Evolutionary conservation across 257 asterid species (phyloP).

Genomic region (Striga asiatica): DNA sequence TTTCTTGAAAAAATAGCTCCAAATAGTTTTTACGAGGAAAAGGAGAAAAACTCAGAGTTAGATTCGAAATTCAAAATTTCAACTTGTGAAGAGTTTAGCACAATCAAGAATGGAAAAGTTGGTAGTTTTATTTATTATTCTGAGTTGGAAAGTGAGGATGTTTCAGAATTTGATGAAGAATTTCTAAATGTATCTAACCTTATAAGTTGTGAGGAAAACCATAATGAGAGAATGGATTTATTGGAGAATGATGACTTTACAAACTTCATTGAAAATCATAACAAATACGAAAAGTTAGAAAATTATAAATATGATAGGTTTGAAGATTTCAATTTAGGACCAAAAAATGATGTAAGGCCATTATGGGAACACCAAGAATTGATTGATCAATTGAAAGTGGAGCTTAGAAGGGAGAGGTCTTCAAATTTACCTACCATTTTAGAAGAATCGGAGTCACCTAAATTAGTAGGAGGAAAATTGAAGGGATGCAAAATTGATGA

Average conservation of each 20-base stretch:
- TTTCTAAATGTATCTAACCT: no score
- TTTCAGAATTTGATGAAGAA: constrained; percentile 20
- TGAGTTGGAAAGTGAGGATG: no score
- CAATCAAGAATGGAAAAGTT: constrained; percentile 18
- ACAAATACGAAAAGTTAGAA: neutral
- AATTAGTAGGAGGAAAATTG: constrained; percentile 53
- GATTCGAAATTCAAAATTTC: constrained; percentile 52
- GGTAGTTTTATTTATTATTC: constrained; percentile 3
- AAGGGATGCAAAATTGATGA: constrained; percentile 93
- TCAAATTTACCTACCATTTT: constrained; percentile 80
- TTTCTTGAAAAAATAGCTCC: neutral
- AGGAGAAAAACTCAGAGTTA: constrained; percentile 25
- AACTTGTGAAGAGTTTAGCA: constrained; percentile 48
- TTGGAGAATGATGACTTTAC: no score
- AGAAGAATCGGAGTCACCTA: constrained; percentile 80
- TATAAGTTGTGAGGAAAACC: no score
- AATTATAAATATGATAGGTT: neutral
- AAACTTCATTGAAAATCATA: no score
- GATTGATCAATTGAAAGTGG: constrained; percentile 84
- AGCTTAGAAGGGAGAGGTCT: constrained; percentile 60
- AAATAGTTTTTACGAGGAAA: constrained; percentile 11
- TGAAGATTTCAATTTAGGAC: constrained; percentile 32
- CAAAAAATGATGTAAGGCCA: constrained; percentile 48
- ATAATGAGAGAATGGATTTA: no score
- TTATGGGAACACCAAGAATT: constrained; percentile 97